Base-by-base conservation (phyloP, 2,329 filamentous ascomycete species). In the Aspergillus melleus region DNA sequence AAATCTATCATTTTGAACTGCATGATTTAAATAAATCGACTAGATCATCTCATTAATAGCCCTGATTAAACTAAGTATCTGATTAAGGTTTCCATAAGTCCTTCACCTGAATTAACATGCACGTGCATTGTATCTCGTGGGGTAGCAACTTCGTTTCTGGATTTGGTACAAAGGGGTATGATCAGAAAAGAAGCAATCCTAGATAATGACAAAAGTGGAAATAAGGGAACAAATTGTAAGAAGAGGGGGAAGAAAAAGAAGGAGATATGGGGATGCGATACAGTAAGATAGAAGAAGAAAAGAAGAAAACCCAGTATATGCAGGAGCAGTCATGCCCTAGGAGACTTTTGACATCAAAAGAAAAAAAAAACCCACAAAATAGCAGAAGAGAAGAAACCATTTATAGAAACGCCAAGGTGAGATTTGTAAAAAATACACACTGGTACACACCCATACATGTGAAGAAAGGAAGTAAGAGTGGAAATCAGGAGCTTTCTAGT, bases 401-500 rank as follows among this genome's bases (percentile, higher is more conserved):
- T n/a, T 51, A 24, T 14, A 50, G 4, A 20, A 56, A n/a, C 36
- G 36, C 36, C 36, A 14, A 42, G 36, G 36, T 42, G 14, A n/a
- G 36, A n/a, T n/a, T 42, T 42, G 36, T 6, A 42, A 6, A n/a
- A 20, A 4, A 42, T 3, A 44, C 9, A 14, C 12, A 16, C 44
- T 24, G 8, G 44, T 24, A 12, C 44, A 22, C 14, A 20, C 14
- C 29, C 16, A 9, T 1, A 39, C 22, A 44, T 30, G 29, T 3
- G 29, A 52, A 55, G 20, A 54, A 49, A 39, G 52, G 26, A 57
- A 59, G 11, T 20, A 26, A 49, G 19, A 9, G 26, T 26, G 11
- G 8, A 22, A 14, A 55, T 20, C 49, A 58, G 5, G 52, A 39
- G 20, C 58, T 64, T 32, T 67, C 70, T 44, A 76, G 52, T 47